Evolutionary conservation across 2,329 filamentous ascomycete species (phyloP).

Genomic region (Microdochium nivale): DNA sequence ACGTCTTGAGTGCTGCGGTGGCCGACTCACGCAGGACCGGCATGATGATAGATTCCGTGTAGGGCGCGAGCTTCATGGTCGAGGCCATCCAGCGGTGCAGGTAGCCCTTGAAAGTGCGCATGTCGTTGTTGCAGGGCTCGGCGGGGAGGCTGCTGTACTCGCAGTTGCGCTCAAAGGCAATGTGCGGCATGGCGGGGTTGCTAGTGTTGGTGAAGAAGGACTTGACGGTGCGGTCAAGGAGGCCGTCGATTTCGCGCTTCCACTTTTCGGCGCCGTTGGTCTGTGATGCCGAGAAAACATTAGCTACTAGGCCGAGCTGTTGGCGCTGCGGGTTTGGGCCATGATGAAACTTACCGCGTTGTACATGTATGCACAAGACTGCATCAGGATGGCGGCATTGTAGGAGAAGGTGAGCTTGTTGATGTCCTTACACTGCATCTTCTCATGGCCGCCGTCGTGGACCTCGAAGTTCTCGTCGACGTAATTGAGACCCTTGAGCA

Average conservation of each 20-base stretch:
- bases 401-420: constrained; percentile 40
- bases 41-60: constrained; percentile 21
- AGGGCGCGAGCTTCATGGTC: constrained; percentile 25
- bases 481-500: constrained; percentile 31
- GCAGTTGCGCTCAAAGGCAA: constrained; percentile 46
- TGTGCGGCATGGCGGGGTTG: constrained; percentile 2
- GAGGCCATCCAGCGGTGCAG: constrained; percentile 38
- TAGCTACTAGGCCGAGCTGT: too few species aligned
- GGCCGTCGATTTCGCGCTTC: constrained; percentile 36
- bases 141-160: constrained; percentile 22
- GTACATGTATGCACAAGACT: constrained; percentile 28
- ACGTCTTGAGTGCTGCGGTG: constrained; percentile 24
- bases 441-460: constrained; percentile 35
- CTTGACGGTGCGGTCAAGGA: constrained; percentile 30
- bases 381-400: constrained; percentile 36
- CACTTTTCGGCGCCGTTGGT: constrained; percentile 25
- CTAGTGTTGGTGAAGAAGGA: constrained; percentile 35
- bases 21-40: constrained; percentile 26
- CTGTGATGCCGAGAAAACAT: constrained; percentile 22
- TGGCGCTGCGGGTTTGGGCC: too few species aligned
- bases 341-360: constrained; percentile 20
- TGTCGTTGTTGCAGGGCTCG: constrained; percentile 40
- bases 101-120: constrained; percentile 47
- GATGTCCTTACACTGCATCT: constrained; percentile 29
- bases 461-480: constrained; percentile 32